These are phyloP conservation scores for Lophiostoma macrostomum DNA, from an alignment of 495 filamentous ascomycete genomes.

Conservation along the genomic window DNA sequence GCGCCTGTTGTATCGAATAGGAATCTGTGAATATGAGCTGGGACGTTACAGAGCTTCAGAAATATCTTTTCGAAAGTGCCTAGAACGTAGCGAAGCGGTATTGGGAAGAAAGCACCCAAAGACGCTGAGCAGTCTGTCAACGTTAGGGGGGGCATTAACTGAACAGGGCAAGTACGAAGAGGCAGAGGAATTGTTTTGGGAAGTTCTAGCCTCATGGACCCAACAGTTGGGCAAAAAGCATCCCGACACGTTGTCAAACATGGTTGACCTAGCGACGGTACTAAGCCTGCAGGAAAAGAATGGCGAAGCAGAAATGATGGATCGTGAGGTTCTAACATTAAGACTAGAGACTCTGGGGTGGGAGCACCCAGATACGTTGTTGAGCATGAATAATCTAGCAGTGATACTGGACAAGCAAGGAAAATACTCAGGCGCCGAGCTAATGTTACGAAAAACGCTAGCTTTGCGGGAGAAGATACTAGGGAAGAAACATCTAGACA, in stretches of 20 bases:
- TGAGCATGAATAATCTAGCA: too few relatives aligned
- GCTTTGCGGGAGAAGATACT: too few relatives aligned
- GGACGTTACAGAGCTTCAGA: conserved; percentile 6
- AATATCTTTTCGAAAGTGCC: not conserved
- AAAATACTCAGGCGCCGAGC: too few relatives aligned
- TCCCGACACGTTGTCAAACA: not conserved
- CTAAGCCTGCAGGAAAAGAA: not conserved
- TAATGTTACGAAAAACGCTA: too few relatives aligned
- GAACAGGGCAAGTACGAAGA: conserved; percentile 1
- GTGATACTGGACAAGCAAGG: too few relatives aligned
- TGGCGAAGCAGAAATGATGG: not conserved
- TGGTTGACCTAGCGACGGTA: not conserved
- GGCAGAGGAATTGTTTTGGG: conserved; percentile 8
- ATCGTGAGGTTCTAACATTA: too few relatives aligned
- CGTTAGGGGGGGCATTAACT: not conserved
- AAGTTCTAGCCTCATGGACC: not conserved
- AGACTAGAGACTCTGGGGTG: too few relatives aligned
- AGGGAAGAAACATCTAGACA: too few relatives aligned
- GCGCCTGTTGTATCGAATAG: conserved; percentile 7
- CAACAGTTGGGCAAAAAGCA: conserved; percentile 7
- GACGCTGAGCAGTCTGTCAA: not conserved
- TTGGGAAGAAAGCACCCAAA: conserved; percentile 3
- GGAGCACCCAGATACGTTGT: too few relatives aligned
- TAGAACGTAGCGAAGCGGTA: not conserved
- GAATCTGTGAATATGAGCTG: not conserved